Evolutionary conservation across 495 filamentous ascomycete species (phyloP), one percentile per base, ranked within the genome.

Genomic region (Hypoxylon lenormandii): DNA sequence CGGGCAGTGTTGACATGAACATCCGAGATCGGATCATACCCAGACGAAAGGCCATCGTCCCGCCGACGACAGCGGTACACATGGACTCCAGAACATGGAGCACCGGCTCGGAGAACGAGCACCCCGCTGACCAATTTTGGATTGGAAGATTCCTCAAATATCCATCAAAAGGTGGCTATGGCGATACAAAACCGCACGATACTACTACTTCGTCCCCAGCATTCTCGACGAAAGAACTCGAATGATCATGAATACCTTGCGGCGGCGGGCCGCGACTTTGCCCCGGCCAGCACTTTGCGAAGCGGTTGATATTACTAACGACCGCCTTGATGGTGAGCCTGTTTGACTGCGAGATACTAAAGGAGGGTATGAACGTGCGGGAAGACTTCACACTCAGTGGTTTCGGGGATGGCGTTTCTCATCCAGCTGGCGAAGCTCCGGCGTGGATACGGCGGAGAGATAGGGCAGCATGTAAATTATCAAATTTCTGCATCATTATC

Each of bases 171-270:
- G 12, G 16, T 16, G 30, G 2, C 2, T 13, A 18, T 6, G 49
- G 8, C 1, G 22, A 54, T 36, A 11, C 21, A 2, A n/a, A 50
- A 53, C 16, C 43, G 50, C 23, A 19, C 21, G 50, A 60, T 50
- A 16, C 12, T 23, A 56, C 52, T 7, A 23, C n/a, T n/a, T n/a
- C 40, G 1, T 36, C 60, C 30, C 66, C 65, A 55, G 60, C 38
- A 19, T 76, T 77, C 51, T 76, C 76, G 19, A 64, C 67, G 10
- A 77, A 74, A 33, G 74, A 64, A 13, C 49, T 74, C 12, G 68
- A 74, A 64, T 72, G 75, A 15, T 72, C 70, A 19, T 80, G 76
- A 76, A 78, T 80, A 5, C 77, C 76, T 7, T 77, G 72, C 47
- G 75, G 77, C 3, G 76, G 74, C 45, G 76, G 75, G 6, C 65